Percentiles rank a stretch among this genome's conserved stretches.
Conservation (phyloP, 768 basidiomycete species). For the Plicaturopsis crispa region DNA sequence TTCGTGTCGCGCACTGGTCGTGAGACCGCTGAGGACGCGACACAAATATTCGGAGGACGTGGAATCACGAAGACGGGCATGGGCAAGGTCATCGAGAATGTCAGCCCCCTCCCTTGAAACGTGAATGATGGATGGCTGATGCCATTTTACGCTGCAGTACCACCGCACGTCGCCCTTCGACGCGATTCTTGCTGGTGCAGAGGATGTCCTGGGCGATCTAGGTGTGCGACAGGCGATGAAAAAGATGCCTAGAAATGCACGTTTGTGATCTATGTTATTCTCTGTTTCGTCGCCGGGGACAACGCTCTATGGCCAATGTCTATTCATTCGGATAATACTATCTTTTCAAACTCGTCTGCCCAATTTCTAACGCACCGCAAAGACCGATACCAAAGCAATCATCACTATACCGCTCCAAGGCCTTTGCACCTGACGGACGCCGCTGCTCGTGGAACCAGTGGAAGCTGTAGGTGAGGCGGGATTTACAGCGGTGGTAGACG, state of each 20-base stretch:
- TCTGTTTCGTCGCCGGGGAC: no score
- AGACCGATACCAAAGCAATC: no score
- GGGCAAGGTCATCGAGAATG: conserved; percentile 80
- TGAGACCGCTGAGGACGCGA: conserved; percentile 77
- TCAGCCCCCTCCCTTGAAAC: conserved; percentile 22
- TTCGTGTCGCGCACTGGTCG: conserved; percentile 60
- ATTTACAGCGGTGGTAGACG: background rate
- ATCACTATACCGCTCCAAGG: no score
- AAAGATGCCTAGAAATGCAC: no score
- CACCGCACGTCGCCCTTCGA: conserved; percentile 82
- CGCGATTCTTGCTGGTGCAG: conserved; percentile 75
- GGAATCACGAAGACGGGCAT: conserved; percentile 82
- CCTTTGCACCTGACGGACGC: no score
- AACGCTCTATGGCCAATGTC: no score
- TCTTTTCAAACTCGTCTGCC: no score
- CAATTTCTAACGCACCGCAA: no score
- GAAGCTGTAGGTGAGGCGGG: background rate
- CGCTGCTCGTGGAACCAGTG: background rate
- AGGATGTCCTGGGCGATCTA: conserved; percentile 67
- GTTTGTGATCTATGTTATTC: no score
- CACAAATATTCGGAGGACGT: conserved; percentile 85
- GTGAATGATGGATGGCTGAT: background rate
- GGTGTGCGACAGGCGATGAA: conserved; percentile 69
- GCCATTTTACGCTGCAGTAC: conserved; percentile 36
- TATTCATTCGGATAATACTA: no score